Evolutionary conservation across 179 eudicot genomes (phyloP).

Genomic region (Beta lomatogona): DNA sequence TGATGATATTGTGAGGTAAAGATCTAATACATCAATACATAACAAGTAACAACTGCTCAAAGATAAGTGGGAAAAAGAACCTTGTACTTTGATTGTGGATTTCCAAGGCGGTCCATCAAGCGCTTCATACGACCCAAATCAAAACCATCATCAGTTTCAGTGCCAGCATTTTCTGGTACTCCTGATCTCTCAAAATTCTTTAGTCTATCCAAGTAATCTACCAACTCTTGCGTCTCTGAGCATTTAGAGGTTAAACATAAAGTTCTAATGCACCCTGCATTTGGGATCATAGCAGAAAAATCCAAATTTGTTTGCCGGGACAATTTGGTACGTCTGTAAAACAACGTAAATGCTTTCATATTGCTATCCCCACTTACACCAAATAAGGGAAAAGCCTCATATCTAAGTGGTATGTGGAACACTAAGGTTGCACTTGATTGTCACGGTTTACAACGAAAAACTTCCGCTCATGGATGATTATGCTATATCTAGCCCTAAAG

Average conservation of each 20-base stretch:
- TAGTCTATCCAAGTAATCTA: conserved; percentile 67
- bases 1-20: too few relatives aligned
- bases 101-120: conserved; percentile 67
- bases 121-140: conserved; percentile 91
- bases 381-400: conserved; percentile 4
- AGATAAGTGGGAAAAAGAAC: conserved; percentile 27
- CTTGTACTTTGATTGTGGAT: conserved; percentile 90
- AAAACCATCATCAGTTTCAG: conserved; percentile 83
- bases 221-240: conserved; percentile 50
- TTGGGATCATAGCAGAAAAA: background rate
- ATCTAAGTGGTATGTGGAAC: background rate
- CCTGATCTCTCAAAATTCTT: conserved; percentile 81
- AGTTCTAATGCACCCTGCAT: conserved; percentile 20
- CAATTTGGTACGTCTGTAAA: background rate
- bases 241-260: conserved; percentile 29
- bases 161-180: conserved; percentile 87
- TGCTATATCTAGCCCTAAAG: background rate
- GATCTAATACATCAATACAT: background rate
- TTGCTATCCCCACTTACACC: background rate
- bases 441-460: background rate
- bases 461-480: background rate
- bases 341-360: conserved; percentile 19
- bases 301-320: background rate
- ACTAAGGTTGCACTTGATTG: background rate
- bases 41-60: too few relatives aligned